These are phyloP conservation scores for Drosera capensis DNA, from an alignment of 148 eudicot genomes.

Conservation along the genomic window DNA sequence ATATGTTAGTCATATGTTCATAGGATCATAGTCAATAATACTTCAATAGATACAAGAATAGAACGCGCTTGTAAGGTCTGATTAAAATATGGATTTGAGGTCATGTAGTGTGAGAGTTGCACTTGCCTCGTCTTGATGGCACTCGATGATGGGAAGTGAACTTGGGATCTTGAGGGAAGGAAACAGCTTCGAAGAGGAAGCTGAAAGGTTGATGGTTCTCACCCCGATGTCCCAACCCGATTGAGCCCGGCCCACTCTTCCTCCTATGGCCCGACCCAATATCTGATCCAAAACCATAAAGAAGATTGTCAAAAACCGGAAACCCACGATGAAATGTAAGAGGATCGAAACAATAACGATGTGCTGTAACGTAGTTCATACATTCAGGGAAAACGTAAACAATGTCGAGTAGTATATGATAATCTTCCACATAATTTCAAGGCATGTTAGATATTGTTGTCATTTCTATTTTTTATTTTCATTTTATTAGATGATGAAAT, in stretches of 20 bases:
- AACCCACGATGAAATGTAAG: neutral
- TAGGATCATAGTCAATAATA: neutral
- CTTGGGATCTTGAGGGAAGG: constrained; percentile 27
- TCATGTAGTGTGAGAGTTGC: neutral
- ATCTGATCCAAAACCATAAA: constrained; percentile 17
- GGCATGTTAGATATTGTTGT: too few relatives aligned
- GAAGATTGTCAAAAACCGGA: neutral
- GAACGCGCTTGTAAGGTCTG: neutral
- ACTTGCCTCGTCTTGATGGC: constrained; percentile 80
- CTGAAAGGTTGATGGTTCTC: constrained; percentile 26
- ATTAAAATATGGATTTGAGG: neutral
- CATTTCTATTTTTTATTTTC: too few relatives aligned
- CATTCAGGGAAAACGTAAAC: too few relatives aligned
- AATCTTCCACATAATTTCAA: too few relatives aligned
- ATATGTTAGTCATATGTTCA: neutral
- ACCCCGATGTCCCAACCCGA: constrained; percentile 90
- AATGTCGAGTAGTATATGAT: too few relatives aligned
- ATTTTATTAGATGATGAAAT: too few relatives aligned
- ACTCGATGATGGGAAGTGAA: constrained; percentile 46
- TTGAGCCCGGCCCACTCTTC: constrained; percentile 34
- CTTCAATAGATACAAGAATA: neutral
- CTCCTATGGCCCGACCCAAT: constrained; percentile 61
- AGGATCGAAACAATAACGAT: too few relatives aligned
- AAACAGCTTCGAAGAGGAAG: constrained; percentile 25
- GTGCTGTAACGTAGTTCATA: too few relatives aligned